Evolutionary conservation across 2,329 filamentous ascomycete genomes (phyloP).

Genomic region (Chrysosporium queenslandicum): DNA sequence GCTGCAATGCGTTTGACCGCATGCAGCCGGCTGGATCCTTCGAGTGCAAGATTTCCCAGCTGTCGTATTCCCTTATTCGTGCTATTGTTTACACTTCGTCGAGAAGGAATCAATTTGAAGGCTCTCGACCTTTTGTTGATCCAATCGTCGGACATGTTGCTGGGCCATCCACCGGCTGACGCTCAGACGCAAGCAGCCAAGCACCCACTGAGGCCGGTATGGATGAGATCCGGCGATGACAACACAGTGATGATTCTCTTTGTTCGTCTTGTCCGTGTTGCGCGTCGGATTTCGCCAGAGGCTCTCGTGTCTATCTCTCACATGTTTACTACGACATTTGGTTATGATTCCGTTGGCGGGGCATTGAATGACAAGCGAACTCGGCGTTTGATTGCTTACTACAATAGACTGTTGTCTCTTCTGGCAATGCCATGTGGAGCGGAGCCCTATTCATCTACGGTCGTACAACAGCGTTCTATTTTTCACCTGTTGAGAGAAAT

Average conservation of each 20-base stretch:
- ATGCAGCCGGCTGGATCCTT: slow-evolving; percentile 22
- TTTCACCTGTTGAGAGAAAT: slow-evolving; percentile 49
- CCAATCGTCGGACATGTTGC: slow-evolving; percentile 26
- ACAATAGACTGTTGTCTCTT: slow-evolving; percentile 42
- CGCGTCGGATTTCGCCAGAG: slow-evolving; percentile 41
- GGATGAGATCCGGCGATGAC: slow-evolving; percentile 19
- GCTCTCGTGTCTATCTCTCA: slow-evolving; percentile 36
- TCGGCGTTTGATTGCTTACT: slow-evolving; percentile 33
- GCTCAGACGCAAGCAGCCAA: neutral
- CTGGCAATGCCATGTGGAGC: slow-evolving; percentile 41
- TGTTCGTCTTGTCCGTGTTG: slow-evolving; percentile 42
- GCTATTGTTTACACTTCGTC: slow-evolving; percentile 39
- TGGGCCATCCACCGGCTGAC: neutral
- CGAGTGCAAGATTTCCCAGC: slow-evolving; percentile 1
- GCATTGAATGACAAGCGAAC: slow-evolving; percentile 16
- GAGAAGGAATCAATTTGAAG: slow-evolving; percentile 31
- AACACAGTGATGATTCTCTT: slow-evolving; percentile 34
- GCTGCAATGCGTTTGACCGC: slow-evolving; percentile 31
- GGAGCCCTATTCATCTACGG: slow-evolving; percentile 41
- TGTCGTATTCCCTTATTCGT: slow-evolving; percentile 39
- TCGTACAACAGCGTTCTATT: slow-evolving; percentile 47
- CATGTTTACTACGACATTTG: slow-evolving; percentile 31
- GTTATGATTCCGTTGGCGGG: slow-evolving; percentile 10
- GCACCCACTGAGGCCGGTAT: slow-evolving; percentile 8
- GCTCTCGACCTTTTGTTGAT: slow-evolving; percentile 37